Percentiles rank a stretch among this genome's conserved stretches.
These are phyloP conservation scores for Cutaneotrichosporon cavernicola DNA, from an alignment of 1,284 basidiomycete species.

Conservation along the genomic window DNA sequence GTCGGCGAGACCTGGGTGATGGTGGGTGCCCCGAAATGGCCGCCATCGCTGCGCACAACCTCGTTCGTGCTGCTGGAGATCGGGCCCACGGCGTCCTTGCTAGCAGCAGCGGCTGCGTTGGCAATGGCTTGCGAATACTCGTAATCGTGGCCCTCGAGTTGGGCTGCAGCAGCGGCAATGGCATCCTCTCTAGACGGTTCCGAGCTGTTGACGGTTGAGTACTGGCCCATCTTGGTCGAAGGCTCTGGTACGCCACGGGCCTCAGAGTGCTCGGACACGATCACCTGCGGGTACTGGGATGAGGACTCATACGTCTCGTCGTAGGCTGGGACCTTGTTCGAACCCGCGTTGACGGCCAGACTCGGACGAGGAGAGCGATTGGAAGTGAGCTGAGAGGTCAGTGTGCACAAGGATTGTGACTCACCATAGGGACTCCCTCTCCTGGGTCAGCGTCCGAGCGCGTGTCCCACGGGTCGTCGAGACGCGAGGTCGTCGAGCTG, in stretches of 20 bases:
- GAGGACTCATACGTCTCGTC: neutral
- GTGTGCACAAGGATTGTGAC: neutral
- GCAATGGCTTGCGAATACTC: conserved; percentile 2
- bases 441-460: conserved; percentile 4
- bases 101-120: neutral
- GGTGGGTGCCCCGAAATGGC: neutral
- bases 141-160: conserved; percentile 9
- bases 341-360: neutral
- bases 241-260: neutral
- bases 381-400: neutral
- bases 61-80: neutral
- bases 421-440: conserved; percentile 7
- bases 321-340: neutral
- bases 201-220: neutral
- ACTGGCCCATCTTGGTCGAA: neutral
- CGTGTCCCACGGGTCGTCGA: conserved; percentile 9
- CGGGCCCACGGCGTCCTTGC: neutral
- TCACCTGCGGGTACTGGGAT: neutral
- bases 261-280: neutral
- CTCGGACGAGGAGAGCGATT: conserved; percentile 1
- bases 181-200: neutral
- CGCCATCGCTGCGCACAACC: neutral
- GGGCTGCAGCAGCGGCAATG: conserved; percentile 2
- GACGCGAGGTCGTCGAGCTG: neutral
- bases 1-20: neutral